Evolutionary conservation across 2,329 filamentous ascomycete genomes (phyloP).

Genomic region (Colletotrichum orchidophilum): DNA sequence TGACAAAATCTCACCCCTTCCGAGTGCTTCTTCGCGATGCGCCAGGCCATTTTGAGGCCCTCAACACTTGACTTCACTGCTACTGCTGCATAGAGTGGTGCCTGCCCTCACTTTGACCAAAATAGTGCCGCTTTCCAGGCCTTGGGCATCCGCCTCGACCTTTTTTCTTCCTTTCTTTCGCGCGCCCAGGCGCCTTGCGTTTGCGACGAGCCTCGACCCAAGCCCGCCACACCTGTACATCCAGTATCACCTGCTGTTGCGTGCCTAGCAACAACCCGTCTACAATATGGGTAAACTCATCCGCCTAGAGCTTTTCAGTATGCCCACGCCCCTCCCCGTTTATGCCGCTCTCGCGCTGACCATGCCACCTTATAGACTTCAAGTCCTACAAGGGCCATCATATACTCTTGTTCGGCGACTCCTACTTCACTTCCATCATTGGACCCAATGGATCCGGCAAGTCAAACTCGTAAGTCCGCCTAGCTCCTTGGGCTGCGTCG

Average conservation of each 20-base stretch:
- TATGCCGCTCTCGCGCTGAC: slow-evolving; percentile 11
- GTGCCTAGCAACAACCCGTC: slow-evolving; percentile 18
- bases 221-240: neutral
- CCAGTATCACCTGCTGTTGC: slow-evolving; percentile 9
- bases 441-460: slow-evolving; percentile 99
- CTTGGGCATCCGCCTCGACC: neutral
- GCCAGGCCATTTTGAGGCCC: slow-evolving; percentile 12
- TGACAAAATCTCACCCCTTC: slow-evolving; percentile 12
- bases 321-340: slow-evolving; percentile 43
- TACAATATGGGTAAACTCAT: slow-evolving; percentile 93
- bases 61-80: neutral
- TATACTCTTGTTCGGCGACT: slow-evolving; percentile 92
- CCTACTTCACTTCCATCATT: slow-evolving; percentile 99
- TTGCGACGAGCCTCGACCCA: slow-evolving; percentile 9
- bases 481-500: neutral
- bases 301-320: slow-evolving; percentile 92
- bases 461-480: slow-evolving; percentile 83
- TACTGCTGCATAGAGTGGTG: neutral
- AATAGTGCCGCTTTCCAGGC: neutral
- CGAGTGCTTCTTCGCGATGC: slow-evolving; percentile 25
- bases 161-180: neutral
- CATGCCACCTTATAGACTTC: slow-evolving; percentile 73
- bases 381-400: slow-evolving; percentile 99
- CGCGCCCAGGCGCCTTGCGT: neutral
- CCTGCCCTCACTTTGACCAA: neutral